Conservation (phyloP, 495 filamentous ascomycete genomes). For the Diplogelasinospora grovesii region DNA sequence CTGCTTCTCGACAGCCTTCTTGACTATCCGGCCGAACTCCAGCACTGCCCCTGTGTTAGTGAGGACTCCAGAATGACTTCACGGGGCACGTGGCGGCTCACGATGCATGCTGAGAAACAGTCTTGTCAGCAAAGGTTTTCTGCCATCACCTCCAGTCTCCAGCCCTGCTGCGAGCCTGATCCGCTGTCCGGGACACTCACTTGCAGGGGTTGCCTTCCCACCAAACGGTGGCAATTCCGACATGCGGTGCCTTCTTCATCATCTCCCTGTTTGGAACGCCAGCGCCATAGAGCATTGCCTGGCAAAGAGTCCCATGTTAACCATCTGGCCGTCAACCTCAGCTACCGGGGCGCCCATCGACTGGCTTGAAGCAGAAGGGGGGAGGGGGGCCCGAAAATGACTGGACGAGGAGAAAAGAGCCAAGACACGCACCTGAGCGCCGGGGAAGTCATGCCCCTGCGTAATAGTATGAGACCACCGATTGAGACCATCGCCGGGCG, state of each 20-base stretch:
- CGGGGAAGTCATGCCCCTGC: constrained; percentile 81
- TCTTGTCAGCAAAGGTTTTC: constrained; percentile 5
- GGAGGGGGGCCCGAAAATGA: background rate
- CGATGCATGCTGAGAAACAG: constrained; percentile 35
- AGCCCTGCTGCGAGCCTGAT: too few species aligned
- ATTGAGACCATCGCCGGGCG: constrained; percentile 38
- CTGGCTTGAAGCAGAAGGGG: constrained; percentile 9
- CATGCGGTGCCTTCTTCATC: constrained; percentile 88
- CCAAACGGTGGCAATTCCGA: constrained; percentile 87
- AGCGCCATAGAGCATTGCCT: constrained; percentile 96
- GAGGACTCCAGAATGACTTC: background rate
- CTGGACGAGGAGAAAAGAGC: background rate
- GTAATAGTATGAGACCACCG: constrained; percentile 44
- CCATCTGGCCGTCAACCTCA: background rate
- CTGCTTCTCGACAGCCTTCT: constrained; percentile 70
- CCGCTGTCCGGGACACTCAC: constrained; percentile 32
- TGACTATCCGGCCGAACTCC: constrained; percentile 84
- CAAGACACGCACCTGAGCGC: constrained; percentile 60
- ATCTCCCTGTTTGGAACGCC: constrained; percentile 76
- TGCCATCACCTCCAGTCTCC: too few species aligned
- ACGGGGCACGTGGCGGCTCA: constrained; percentile 22
- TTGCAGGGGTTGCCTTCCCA: constrained; percentile 92
- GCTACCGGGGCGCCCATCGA: constrained; percentile 1
- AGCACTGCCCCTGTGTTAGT: constrained; percentile 50
- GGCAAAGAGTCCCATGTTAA: constrained; percentile 1